Evolutionary conservation across 2,329 filamentous ascomycete species (phyloP).

Genomic region (Aspergillus tamarii): DNA sequence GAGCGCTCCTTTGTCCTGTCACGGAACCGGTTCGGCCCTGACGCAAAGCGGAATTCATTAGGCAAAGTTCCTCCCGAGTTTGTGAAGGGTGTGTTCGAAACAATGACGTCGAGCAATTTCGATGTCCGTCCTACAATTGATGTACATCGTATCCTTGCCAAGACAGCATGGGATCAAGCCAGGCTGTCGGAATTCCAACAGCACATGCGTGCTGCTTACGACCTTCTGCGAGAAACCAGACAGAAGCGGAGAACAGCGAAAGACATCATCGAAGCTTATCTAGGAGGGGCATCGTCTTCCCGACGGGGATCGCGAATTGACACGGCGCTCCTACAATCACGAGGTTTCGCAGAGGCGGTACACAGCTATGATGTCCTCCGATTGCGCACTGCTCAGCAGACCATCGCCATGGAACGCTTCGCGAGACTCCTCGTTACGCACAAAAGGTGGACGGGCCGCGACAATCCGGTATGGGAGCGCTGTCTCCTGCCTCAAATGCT

Average conservation of each 20-base stretch:
- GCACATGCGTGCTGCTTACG: constrained; percentile 35
- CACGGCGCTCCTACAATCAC: constrained; percentile 24
- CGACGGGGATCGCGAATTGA: constrained; percentile 6
- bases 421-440: constrained; percentile 26
- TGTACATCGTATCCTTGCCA: constrained; percentile 51
- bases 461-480: constrained; percentile 34
- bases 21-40: constrained; percentile 41
- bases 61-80: constrained; percentile 46
- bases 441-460: constrained; percentile 21
- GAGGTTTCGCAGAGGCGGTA: constrained; percentile 34
- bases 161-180: constrained; percentile 27
- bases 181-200: constrained; percentile 27
- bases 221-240: constrained; percentile 33
- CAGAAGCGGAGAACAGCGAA: constrained; percentile 31
- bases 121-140: constrained; percentile 60
- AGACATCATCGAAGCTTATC: constrained; percentile 26
- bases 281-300: constrained; percentile 15
- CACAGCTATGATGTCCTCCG: constrained; percentile 37
- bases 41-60: constrained; percentile 27
- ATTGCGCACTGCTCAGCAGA: constrained; percentile 34
- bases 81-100: constrained; percentile 60
- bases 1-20: constrained; percentile 67
- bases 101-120: constrained; percentile 63
- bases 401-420: constrained; percentile 26
- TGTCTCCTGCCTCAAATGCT: constrained; percentile 48